phyloP scores from a whole-genome alignment of 441 rosid species.

The Kokia cookei region DNA sequence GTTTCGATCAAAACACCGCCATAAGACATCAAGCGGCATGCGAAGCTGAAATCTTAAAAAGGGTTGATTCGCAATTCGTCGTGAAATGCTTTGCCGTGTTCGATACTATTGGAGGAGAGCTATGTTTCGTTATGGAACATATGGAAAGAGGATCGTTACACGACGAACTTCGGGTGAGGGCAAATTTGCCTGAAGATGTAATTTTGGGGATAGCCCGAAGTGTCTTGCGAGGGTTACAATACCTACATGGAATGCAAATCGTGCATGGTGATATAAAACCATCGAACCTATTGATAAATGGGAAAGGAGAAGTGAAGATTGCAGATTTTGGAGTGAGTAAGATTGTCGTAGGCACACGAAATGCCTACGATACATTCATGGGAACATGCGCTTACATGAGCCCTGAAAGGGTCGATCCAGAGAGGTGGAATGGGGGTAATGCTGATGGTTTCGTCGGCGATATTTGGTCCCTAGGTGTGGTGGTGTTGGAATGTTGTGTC shows the following conservation, averaged over 20 bases:
- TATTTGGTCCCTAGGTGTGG: constrained; percentile 44
- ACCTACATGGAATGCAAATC: constrained; percentile 23
- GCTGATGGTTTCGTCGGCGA: constrained; percentile 34
- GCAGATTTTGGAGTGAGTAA: constrained; percentile 37
- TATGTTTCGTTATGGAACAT: constrained; percentile 57
- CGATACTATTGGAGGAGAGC: constrained; percentile 17
- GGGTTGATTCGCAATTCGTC: constrained; percentile 36
- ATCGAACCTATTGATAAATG: constrained; percentile 27
- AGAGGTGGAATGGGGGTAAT: constrained; percentile 27
- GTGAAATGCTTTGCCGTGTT: constrained; percentile 46
- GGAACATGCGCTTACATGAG: constrained; percentile 58
- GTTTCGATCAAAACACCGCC: constrained; percentile 20
- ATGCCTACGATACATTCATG: constrained; percentile 6
- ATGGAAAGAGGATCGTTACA: constrained; percentile 57
- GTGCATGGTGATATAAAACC: constrained; percentile 35
- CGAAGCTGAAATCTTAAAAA: constrained; percentile 52
- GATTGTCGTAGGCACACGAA: constrained; percentile 12
- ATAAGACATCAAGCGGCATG: constrained; percentile 21
- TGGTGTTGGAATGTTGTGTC: constrained; percentile 36
- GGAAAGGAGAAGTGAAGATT: constrained; percentile 25
- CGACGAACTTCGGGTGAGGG: constrained; percentile 20
- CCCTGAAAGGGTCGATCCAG: constrained; percentile 47
- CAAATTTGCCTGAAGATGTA: constrained; percentile 24
- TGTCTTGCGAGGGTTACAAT: constrained; percentile 25
- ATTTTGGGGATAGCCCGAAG: constrained; percentile 30